Conservation (phyloP, 2,329 filamentous ascomycete species). For the Fusarium goolgardi region DNA sequence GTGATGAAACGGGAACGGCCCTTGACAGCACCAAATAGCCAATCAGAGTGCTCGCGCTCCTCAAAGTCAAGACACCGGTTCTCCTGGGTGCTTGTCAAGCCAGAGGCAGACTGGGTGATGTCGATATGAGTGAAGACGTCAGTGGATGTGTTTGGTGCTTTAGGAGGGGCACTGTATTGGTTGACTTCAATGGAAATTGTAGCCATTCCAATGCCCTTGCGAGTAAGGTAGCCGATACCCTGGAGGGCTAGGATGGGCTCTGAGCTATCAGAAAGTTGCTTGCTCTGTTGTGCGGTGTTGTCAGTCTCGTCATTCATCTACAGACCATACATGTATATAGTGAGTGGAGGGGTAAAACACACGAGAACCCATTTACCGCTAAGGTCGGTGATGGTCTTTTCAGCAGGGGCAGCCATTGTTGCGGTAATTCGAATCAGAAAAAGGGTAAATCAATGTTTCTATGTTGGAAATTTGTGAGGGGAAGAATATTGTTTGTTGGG, state of each 20-base stretch:
- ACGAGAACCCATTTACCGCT: constrained; percentile 78
- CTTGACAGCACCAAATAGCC: constrained; percentile 79
- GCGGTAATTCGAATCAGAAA: constrained; percentile 5
- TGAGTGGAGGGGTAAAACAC: constrained; percentile 46
- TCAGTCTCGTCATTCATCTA: constrained; percentile 11
- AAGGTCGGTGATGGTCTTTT: constrained; percentile 74
- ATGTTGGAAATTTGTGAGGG: not conserved
- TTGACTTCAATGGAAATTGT: constrained; percentile 74
- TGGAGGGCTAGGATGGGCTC: constrained; percentile 78
- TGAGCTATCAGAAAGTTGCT: constrained; percentile 74
- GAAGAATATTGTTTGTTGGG: constrained; percentile 5
- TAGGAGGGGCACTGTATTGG: constrained; percentile 62
- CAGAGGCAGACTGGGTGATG: constrained; percentile 79
- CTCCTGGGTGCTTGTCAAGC: constrained; percentile 73
- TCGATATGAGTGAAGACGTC: constrained; percentile 70
- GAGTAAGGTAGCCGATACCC: constrained; percentile 76
- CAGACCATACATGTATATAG: not conserved
- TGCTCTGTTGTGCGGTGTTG: constrained; percentile 70
- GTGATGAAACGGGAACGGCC: constrained; percentile 67
- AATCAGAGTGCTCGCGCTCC: constrained; percentile 75
- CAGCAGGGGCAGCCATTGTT: constrained; percentile 77
- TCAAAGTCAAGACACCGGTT: constrained; percentile 63
- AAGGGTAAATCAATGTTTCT: not conserved
- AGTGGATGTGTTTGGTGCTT: constrained; percentile 54
- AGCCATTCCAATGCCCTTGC: constrained; percentile 77